Conservation (phyloP, 371 early-diverging fungal species). For the Basidiobolus heterosporus region DNA sequence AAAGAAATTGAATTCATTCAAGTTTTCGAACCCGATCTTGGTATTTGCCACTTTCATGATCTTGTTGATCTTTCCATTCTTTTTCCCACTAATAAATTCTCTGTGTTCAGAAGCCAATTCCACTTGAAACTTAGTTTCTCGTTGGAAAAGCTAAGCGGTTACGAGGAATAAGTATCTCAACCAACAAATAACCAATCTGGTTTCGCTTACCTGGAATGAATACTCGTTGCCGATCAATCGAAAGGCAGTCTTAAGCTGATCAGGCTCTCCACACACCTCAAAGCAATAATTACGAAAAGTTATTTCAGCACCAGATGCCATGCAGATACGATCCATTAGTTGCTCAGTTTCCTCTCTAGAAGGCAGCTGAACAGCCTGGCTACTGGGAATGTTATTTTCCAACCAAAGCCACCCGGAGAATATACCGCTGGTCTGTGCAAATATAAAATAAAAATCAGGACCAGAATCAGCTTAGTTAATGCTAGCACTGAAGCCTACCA, state of each 20-base stretch:
- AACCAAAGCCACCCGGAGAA: background rate
- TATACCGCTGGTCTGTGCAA: background rate
- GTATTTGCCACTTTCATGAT: constrained; percentile 66
- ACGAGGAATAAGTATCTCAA: no score
- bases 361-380: background rate
- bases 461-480: no score
- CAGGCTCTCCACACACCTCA: constrained; percentile 12
- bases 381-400: background rate
- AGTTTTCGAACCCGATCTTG: constrained; percentile 32
- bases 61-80: constrained; percentile 85
- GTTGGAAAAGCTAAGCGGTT: constrained; percentile 2
- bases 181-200: no score
- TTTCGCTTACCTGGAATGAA: constrained; percentile 6
- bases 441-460: no score
- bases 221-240: constrained; percentile 10
- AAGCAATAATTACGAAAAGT: constrained; percentile 18
- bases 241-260: constrained; percentile 11
- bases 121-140: constrained; percentile 23
- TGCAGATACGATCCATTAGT: no score
- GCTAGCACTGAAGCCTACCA: no score
- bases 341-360: no score
- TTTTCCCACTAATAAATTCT: constrained; percentile 86
- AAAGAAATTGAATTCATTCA: constrained; percentile 58
- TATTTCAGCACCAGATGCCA: constrained; percentile 35
- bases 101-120: constrained; percentile 64